Base-by-base conservation (phyloP, 192 early-diverging fungal species). In the Chytriomyces hyalinus region DNA sequence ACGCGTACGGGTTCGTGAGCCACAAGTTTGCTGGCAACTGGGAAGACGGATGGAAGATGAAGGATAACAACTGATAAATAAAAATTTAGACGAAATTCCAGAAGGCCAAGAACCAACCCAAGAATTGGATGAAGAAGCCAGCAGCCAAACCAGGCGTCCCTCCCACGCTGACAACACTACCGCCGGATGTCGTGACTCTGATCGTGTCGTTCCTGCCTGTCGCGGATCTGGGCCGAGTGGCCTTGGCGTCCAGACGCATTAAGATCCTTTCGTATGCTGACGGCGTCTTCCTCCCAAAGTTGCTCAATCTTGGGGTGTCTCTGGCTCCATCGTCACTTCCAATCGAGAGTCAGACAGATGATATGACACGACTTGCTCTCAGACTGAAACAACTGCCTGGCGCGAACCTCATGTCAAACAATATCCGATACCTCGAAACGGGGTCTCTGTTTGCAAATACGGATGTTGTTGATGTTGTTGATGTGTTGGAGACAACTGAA, bases 241-340 rank as follows among this genome's bases (percentile, higher is more conserved):
- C 93, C 0, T 75, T 85, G 67, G 86, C 83, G 28, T 92, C 89
- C 44, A 85, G 93, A 46, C 86, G 93, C 0, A 88, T 92, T 77
- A 95, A 95, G 78, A 90, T 95, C 50, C 84, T 95, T 45, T 88
- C 83, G 17, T 93, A 94, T 81, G 87, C 89, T 44, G 92, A 95
- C 76, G 91, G 89, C 49, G 88, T 95, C 70, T 95, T 90, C 84
- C 87, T 91, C 57, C 82, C 78, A 4, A 93, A 92, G 75, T 80
- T 95, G 17, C 70, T 78, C 36, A 73, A 71, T 6, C 83, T 93
- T 57, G 90, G 84, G 43, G 81, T 89, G 64, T 20, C 49, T 2
- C 47, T 28, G 17, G 49, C 45, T 17, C 53, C 67, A 22, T 11
- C 44, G 9, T 9, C 49, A 13, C 28, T 63, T 43, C 66, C 36